Evolutionary conservation across 169 alveolate genomes (phyloP), one percentile per base, ranked within the genome.

Genomic region (Miamiensis avidus): DNA sequence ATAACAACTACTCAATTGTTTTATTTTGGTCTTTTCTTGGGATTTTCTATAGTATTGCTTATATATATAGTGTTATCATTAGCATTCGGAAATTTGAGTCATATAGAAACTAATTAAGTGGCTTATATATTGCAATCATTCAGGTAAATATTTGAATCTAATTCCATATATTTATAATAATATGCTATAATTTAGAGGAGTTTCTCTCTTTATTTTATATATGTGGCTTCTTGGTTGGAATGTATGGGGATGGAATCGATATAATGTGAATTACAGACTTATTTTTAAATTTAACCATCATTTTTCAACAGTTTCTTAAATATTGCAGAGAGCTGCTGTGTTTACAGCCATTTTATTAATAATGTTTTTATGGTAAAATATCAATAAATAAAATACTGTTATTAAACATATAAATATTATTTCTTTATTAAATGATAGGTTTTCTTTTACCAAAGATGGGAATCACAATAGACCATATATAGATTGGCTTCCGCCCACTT

Each of bases 281-380:
- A 78, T 69, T 78, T 74, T 85, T 49, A 77, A 83, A 34, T 85
- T 85, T 73, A 85, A 85, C 74, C 86, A 85, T 85, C 89, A 85
- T 49, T 85, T 76, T 74, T 78, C 86, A 32, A 78, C 84, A 31
- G 34, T 85, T 26, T 73, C 78, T 25, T 65, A 85, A 79, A 79
- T 85, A 31, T 76, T 78, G 16, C 31, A 79, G 29, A 85, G 89
- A 78, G 86, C 82, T 0, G 64, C 89, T 34, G 33, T 85, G 32
- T 85, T 85, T 28, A 85, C 82, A 26, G 30, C 81, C 29, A 73
- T 85, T 30, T 85, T 49, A 49, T 20, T 49, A 20, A 49, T 49
- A 49, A 49, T 49, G 69, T 49, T 49, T 49, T 49, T 49, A 49
- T 11, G 4, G 69, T 49, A 49, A 49, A 11, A 49, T 11, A 49